These are phyloP conservation scores for Globisporangium sylvaticum DNA, from an alignment of 352 stramenopile genomes.

Conservation along the genomic window DNA sequence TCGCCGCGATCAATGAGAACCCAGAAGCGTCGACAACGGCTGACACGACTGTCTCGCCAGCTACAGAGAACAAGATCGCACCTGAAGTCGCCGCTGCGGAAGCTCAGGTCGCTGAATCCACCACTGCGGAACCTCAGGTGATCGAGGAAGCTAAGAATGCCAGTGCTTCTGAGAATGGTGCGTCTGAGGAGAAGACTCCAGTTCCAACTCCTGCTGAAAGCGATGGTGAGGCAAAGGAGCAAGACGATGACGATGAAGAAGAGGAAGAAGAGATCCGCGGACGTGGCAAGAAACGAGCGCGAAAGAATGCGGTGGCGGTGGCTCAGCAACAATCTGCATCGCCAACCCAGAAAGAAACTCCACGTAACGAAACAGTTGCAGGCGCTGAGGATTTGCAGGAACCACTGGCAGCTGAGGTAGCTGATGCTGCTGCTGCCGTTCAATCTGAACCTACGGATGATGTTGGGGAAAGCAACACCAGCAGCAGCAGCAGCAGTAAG, in stretches of 20 bases:
- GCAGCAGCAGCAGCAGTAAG: not conserved
- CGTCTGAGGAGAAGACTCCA: not conserved
- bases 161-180: not conserved
- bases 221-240: not conserved
- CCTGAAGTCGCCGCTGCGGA: not conserved
- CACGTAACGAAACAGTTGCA: not conserved
- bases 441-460: not conserved
- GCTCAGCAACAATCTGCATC: not conserved
- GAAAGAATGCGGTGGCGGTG: not conserved
- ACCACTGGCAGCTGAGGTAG: not conserved
- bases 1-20: not conserved
- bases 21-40: not conserved
- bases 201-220: not conserved
- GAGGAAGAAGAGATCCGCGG: conserved; percentile 2
- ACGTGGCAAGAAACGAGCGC: conserved; percentile 1
- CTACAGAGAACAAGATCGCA: not conserved
- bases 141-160: not conserved
- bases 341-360: not conserved
- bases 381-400: not conserved
- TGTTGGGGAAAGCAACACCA: not conserved
- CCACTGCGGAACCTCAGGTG: not conserved
- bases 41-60: not conserved
- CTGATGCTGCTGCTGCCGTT: not conserved
- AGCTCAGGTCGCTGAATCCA: not conserved
- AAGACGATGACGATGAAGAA: not conserved